Percentiles rank a stretch among this genome's conserved stretches.
Evolutionary conservation across 2,329 filamentous ascomycete species (phyloP).

Genomic region (Passalora sequoiae): DNA sequence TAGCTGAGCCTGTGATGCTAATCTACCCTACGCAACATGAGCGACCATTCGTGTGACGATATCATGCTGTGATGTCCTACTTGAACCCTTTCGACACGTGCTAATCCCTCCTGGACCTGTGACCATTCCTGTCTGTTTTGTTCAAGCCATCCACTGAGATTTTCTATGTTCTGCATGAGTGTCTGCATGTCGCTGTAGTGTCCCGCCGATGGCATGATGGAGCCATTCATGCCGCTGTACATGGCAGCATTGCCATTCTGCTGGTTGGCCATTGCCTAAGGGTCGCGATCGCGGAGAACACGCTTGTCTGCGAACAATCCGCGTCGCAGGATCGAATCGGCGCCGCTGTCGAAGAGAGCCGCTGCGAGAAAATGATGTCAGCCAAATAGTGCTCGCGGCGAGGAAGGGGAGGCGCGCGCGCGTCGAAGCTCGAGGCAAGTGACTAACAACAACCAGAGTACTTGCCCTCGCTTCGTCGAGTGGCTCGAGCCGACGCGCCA

Average conservation of each 20-base stretch:
- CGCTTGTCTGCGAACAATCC: too few relatives aligned
- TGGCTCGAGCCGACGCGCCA: too few relatives aligned
- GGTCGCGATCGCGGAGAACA: too few relatives aligned
- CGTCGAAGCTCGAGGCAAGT: too few relatives aligned
- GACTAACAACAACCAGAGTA: too few relatives aligned
- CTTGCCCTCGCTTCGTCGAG: too few relatives aligned
- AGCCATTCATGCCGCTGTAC: constrained; percentile 26
- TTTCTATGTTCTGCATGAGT: constrained; percentile 35
- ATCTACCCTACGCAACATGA: constrained; percentile 19
- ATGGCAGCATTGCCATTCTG: constrained; percentile 26
- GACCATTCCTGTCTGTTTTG: constrained; percentile 35
- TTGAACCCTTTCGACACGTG: constrained; percentile 28
- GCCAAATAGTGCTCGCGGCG: too few relatives aligned
- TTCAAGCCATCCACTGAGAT: constrained; percentile 32
- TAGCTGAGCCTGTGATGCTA: constrained; percentile 20
- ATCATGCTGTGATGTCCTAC: constrained; percentile 10
- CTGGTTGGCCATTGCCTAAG: constrained; percentile 30
- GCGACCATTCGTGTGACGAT: constrained; percentile 2
- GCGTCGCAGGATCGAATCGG: too few relatives aligned
- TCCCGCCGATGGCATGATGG: constrained; percentile 34
- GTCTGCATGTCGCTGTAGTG: constrained; percentile 37
- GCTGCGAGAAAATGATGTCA: too few relatives aligned
- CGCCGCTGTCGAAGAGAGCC: too few relatives aligned
- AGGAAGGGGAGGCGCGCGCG: too few relatives aligned
- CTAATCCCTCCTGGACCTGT: constrained; percentile 31